Base-by-base conservation (phyloP, 2,329 filamentous ascomycete species). In the Escovopsis weberi region DNA sequence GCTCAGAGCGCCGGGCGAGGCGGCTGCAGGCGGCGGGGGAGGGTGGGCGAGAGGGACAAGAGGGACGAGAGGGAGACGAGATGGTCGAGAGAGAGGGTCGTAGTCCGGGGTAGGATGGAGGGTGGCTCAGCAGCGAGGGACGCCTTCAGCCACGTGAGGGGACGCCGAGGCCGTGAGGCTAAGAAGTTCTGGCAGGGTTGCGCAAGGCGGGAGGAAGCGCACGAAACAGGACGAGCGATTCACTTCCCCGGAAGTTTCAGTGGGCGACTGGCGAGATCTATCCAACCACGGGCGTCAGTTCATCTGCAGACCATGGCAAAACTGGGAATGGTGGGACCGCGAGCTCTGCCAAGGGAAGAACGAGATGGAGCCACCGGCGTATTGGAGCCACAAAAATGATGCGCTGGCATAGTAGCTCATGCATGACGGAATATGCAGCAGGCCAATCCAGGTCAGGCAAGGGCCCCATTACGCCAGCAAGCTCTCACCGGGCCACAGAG, bases 381-480 rank as follows among this genome's bases (percentile, higher is more conserved):
- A 39, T 50, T 53, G 51, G 45, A 53, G 54, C 52, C 55, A 55
- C 56, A 60, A 55, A 57, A 48, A 56, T 58, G 57, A 60, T 60
- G 58, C 56, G 58, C 51, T 60, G 58, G 58, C 58, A 60, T 47
- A 45, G 23, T 23, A 23, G 50, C 53, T 51, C 70, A 73, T 74
- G 70, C 70, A 74, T 72, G 68, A 72, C 68, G 68, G 68, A 66
- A 70, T 66, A 68, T 72, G 71, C 69, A 72, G 58, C 30, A 38
- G 44, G 34, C 8, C 41, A 33, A 47, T 23, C 23, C 4, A 23
- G 23, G 23, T 23, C 23, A 23, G 23, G 23, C 23, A 23, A 23
- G 23, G 23, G 43, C 33, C 35, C 45, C 44, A 43, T 45, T 40
- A 38, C 19, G 43, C 48, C 48, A 46, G 44, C 45, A 42, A 47